Evolutionary conservation across 164 flowering plant genomes (phyloP).

Genomic region (Platanus orientalis): DNA sequence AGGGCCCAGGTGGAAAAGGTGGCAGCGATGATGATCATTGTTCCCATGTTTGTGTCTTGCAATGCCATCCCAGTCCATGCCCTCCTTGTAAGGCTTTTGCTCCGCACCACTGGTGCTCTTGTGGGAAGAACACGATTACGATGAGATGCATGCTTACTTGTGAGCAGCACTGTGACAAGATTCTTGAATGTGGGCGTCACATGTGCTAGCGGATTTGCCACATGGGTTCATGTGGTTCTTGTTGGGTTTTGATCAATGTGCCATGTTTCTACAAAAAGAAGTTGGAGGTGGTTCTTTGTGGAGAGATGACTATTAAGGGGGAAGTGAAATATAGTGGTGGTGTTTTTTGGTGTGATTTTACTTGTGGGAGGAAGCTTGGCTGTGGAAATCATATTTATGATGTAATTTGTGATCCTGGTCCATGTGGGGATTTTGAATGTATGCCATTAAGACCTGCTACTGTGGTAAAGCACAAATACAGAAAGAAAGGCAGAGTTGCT

Average conservation of each 20-base stretch:
- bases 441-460: constrained; percentile 67
- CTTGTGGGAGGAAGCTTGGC: constrained; percentile 60
- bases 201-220: constrained; percentile 65
- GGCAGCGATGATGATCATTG: constrained; percentile 58
- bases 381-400: constrained; percentile 82
- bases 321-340: constrained; percentile 58
- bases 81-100: constrained; percentile 98
- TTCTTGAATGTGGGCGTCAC: constrained; percentile 84
- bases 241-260: constrained; percentile 55
- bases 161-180: constrained; percentile 68
- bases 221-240: constrained; percentile 68
- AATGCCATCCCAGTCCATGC: constrained; percentile 99
- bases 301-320: constrained; percentile 77
- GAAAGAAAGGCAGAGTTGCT: constrained; percentile 58
- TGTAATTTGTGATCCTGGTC: constrained; percentile 80
- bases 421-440: constrained; percentile 74
- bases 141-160: constrained; percentile 69
- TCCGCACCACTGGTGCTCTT: constrained; percentile 71
- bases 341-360: constrained; percentile 59
- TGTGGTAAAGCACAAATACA: constrained; percentile 75
- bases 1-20: constrained; percentile 13
- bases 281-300: constrained; percentile 60
- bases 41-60: constrained; percentile 87
- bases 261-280: constrained; percentile 81
- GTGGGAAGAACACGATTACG: constrained; percentile 74